Evolutionary conservation across 768 basidiomycete species (phyloP).

Genomic region (Panellus pusillus): DNA sequence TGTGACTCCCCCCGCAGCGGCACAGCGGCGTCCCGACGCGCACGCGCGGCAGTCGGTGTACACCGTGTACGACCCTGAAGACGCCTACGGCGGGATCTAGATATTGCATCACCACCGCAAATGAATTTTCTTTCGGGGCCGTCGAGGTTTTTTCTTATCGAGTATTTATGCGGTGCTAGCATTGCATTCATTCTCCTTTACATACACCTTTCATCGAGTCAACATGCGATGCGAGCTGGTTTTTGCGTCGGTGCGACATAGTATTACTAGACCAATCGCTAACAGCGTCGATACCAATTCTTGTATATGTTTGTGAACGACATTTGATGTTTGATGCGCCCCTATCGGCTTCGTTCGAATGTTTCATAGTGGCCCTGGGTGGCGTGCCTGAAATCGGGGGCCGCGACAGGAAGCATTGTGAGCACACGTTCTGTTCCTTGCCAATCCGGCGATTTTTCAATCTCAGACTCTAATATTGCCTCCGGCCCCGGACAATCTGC

Average conservation of each 20-base stretch:
- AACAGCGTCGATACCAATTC: background rate
- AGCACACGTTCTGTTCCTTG: too few species aligned
- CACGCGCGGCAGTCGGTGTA: constrained; percentile 40
- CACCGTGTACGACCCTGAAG: constrained; percentile 62
- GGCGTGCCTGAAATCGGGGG: too few species aligned
- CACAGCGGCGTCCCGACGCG: constrained; percentile 9
- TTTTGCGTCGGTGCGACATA: background rate
- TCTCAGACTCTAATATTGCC: too few species aligned
- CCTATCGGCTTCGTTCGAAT: too few species aligned
- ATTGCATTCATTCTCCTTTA: background rate
- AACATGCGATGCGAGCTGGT: background rate
- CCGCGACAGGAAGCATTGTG: too few species aligned
- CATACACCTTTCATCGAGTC: background rate
- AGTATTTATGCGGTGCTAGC: background rate
- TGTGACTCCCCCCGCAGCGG: constrained; percentile 13
- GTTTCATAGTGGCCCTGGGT: too few species aligned
- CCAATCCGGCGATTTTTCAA: too few species aligned
- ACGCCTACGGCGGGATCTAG: constrained; percentile 72
- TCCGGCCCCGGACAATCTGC: too few species aligned
- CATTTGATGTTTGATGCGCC: too few species aligned
- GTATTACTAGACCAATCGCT: background rate
- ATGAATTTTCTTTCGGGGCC: background rate
- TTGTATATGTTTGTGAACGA: too few species aligned
- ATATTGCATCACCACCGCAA: background rate
- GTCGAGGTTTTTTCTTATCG: background rate